Base-by-base conservation (phyloP, 306 rosid genomes). In the Prunus padus region DNA sequence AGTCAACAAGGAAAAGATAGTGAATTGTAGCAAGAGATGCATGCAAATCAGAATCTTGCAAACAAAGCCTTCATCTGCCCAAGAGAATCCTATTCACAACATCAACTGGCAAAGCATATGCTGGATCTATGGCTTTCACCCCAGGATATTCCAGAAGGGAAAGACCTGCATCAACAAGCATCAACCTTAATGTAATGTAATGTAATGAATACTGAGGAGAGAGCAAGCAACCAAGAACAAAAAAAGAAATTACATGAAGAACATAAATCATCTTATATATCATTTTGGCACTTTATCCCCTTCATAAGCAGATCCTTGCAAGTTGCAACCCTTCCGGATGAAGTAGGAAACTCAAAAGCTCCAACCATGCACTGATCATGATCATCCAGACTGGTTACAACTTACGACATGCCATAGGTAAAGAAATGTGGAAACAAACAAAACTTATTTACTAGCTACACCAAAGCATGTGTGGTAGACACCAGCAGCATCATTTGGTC, bases 401-500 rank as follows among this genome's bases (percentile, higher is more conserved):
- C 25, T 10, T 20, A 14, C 25, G 11, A 10, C 14, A 10, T 20
- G 28, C 12, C 61, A 55, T 37, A 13, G 20, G 52, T 23, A 56
- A 16, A 50, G 73, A 63, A 67, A 18, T 70, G 16, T 59, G 18
- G 68, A 28, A 69, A 59, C 65, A 67, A 77, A 52, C 56, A 28
- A 20, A 42, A 64, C 23, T 26, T 22, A 16, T 31, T 44, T 82
- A 92, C 98, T 97, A 13, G 97, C 97, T 59, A 95, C 88, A 42
- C 97, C 97, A 16, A 92, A 95, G 87, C 83, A 95, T 8, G 96
- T 89, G 73, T 92, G 97, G 69, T 80, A 92, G 73, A 92, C 89
- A 84, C 92, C 99, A 74, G 88, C 96, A 2, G 96, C 97, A 82
- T 90, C 99, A 73, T 95, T 92, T 25, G 96, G 97, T 82, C 97